A percentile compares a stretch with the other conserved stretches of the same genome.
Conservation (phyloP, 495 filamentous ascomycete genomes). For the Choiromyces venosus region DNA sequence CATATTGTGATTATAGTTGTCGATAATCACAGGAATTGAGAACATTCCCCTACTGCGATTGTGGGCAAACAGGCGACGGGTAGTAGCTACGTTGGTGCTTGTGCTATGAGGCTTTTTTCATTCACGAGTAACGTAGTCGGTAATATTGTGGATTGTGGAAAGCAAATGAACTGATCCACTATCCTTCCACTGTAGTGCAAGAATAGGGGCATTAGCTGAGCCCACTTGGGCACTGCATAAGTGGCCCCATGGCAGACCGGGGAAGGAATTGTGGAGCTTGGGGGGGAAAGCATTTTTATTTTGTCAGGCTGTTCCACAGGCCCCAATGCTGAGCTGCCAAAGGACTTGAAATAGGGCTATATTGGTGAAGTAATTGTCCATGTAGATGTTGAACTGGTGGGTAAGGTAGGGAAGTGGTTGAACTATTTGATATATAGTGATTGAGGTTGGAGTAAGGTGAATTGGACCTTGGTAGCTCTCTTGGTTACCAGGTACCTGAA, state of each 20-base stretch:
- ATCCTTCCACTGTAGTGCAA: not conserved
- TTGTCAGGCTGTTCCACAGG: not conserved
- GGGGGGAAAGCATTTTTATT: not conserved
- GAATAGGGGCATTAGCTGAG: not conserved
- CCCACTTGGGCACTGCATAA: not conserved
- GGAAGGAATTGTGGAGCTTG: not conserved
- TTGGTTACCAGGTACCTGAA: too few relatives aligned
- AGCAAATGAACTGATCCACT: not conserved
- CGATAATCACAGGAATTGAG: conserved; percentile 19
- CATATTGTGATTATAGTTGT: conserved; percentile 42
- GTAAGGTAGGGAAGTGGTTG: not conserved
- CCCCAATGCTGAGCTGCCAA: not conserved
- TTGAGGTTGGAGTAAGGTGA: too few relatives aligned
- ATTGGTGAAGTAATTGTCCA: not conserved
- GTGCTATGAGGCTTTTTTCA: not conserved
- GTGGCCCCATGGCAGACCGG: not conserved
- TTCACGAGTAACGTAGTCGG: not conserved
- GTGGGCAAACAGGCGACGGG: not conserved
- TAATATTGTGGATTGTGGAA: not conserved
- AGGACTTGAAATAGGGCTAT: not conserved
- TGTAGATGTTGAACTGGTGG: not conserved
- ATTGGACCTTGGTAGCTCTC: too few relatives aligned
- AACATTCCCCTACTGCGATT: not conserved
- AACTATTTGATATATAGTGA: too few relatives aligned
- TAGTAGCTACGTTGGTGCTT: not conserved